Evolutionary conservation across 805 yeast genomes (phyloP), one percentile per base, ranked within the genome.

Genomic region (Lipomyces orientalis): DNA sequence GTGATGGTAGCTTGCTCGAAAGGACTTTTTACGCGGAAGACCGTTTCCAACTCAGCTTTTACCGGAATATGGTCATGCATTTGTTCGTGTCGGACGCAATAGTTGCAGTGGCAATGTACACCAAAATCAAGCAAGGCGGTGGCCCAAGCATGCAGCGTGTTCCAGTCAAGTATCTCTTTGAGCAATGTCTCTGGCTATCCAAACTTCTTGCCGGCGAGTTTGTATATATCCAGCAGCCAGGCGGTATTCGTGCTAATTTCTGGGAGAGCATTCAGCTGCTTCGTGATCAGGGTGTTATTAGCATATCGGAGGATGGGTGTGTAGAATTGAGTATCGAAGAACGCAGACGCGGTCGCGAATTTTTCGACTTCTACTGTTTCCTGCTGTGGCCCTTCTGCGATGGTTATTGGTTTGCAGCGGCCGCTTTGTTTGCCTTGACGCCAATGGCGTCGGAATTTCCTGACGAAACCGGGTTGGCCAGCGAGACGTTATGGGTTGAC

Each of bases 31-130:
- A 63, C 58, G 79, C 87, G 37, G 81, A 80, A 61, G 86, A 85
- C 70, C 78, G 86, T 10, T 83, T 87, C 76, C 88, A 85, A 76
- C 79, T 86, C 54, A 80, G 85, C 55, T 86, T 85, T 73, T 86
- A 86, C 77, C 85, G 88, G 70, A 86, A 86, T 75, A 84, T 85
- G 74, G 78, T 83, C 9, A 84, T 86, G 54, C 89, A 86, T 75
- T 75, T 86, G 74, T 81, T 86, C 66, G 83, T 86, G 43, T 81
- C 83, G 49, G 85, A 84, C 67, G 81, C 88, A 35, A 80, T 86
- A 64, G 81, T 81, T 3, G 79, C 85, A 34, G 79, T 83, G 12
- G 79, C 81, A 9, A 72, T 81, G 64, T 79, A 78, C 68, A 71
- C 77, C 19, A 71, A 74, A 62, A 72, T 75, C 60, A 71, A 76